A percentile compares a stretch with the other conserved stretches of the same genome.
Evolutionary conservation across 495 filamentous ascomycete genomes (phyloP).

Genomic region (Hyphodiscus hymeniophilus): DNA sequence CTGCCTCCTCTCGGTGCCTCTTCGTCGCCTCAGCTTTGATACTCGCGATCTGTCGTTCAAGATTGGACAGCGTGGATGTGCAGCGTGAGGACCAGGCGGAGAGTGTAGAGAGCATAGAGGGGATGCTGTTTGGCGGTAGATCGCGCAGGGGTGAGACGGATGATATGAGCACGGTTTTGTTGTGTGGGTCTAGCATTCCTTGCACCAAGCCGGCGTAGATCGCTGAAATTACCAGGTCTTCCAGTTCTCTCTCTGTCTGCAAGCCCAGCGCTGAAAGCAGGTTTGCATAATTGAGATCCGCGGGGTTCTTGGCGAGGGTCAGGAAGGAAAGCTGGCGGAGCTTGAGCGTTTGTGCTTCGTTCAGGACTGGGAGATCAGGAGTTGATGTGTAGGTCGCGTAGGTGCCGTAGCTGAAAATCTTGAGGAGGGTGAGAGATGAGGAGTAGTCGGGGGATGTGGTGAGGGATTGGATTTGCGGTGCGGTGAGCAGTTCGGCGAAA

Average conservation of each 20-base stretch:
- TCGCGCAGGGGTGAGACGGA: conserved; percentile 80
- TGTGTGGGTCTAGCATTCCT: conserved; percentile 72
- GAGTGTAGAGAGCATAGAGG: conserved; percentile 56
- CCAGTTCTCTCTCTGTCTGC: conserved; percentile 59
- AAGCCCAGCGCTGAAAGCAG: conserved; percentile 63
- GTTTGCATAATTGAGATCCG: conserved; percentile 59
- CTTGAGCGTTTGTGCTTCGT: conserved; percentile 66
- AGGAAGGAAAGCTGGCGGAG: conserved; percentile 88
- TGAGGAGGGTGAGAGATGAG: conserved; percentile 64
- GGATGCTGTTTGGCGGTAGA: conserved; percentile 59
- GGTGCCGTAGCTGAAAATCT: conserved; percentile 92
- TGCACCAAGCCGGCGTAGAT: conserved; percentile 79
- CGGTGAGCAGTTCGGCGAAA: conserved; percentile 87
- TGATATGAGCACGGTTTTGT: conserved; percentile 64
- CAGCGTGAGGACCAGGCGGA: conserved; percentile 71
- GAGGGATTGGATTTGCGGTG: conserved; percentile 72
- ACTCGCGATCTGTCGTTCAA: conserved; percentile 61
- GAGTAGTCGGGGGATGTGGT: conserved; percentile 34
- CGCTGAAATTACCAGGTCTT: conserved; percentile 81
- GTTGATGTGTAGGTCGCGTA: conserved; percentile 59
- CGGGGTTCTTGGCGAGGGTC: conserved; percentile 53
- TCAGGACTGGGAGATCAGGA: conserved; percentile 60
- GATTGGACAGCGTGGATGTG: conserved; percentile 58
- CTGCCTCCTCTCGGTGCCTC: conserved; percentile 41
- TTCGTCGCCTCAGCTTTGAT: conserved; percentile 48